These are phyloP conservation scores for Neonectria coccinea DNA, from an alignment of 2,329 filamentous ascomycete species.

Conservation along the genomic window DNA sequence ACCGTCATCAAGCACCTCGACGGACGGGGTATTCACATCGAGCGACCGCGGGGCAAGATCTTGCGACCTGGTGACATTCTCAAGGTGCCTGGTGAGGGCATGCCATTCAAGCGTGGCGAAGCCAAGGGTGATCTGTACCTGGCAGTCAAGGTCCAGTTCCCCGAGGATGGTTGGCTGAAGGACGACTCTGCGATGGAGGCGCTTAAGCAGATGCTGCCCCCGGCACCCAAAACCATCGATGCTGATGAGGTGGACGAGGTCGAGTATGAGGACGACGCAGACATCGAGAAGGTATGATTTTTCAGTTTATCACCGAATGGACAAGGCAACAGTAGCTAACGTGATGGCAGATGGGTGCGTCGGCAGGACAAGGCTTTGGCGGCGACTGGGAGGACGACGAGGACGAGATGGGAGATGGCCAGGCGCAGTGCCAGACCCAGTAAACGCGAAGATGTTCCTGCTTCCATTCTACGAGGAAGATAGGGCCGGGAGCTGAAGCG, in stretches of 20 bases:
- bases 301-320: conserved; percentile 14
- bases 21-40: conserved; percentile 86
- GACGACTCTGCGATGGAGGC: conserved; percentile 77
- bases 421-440: conserved; percentile 79
- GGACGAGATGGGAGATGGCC: conserved; percentile 74
- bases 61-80: conserved; percentile 86
- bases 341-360: conserved; percentile 73
- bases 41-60: conserved; percentile 83
- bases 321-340: conserved; percentile 27
- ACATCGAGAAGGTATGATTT: conserved; percentile 77
- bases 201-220: conserved; percentile 81
- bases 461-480: conserved; percentile 19
- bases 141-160: conserved; percentile 87
- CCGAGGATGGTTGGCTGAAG: conserved; percentile 84
- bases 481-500: conserved; percentile 27
- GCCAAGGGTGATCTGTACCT: conserved; percentile 88
- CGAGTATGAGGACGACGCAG: conserved; percentile 83
- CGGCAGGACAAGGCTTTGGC: conserved; percentile 74
- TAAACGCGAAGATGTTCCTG: conserved; percentile 54
- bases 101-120: conserved; percentile 92
- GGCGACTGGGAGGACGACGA: conserved; percentile 79
- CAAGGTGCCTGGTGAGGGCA: conserved; percentile 89
- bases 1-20: conserved; percentile 94
- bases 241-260: conserved; percentile 88
- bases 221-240: conserved; percentile 69